Evolutionary conservation across 495 filamentous ascomycete species (phyloP), one percentile per base, ranked within the genome.

Genomic region (Pyronema omphalodes): DNA sequence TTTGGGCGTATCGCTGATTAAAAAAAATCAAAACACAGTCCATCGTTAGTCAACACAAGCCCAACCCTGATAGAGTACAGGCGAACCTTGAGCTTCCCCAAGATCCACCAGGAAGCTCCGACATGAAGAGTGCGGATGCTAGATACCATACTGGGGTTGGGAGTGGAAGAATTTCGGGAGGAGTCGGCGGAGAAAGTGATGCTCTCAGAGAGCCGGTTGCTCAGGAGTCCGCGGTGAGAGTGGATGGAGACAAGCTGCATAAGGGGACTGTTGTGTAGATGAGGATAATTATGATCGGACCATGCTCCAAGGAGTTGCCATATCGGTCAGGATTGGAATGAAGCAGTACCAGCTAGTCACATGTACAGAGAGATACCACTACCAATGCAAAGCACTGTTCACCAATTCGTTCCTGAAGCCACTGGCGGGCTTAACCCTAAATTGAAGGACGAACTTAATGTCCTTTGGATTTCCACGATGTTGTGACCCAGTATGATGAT

Each of bases 61-160:
- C 12, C 37, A 43, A 36, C 37, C 41, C 50, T 57, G 71, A 74
- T 3, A 66, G 77, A 55, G 67, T 67, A 58, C 70, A 76, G 64
- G 60, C 73, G 63, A 79, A 79, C 63, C 73, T 83, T 17, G 78
- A 78, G 33, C 69, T 84, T 36, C 80, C 80, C 17, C 75, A 83
- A 0, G 67, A 83, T 34, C 79, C 78, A 1, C 80, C 79, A 0
- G 65, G 71, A 37, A 77, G 74, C 29, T 33, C 33, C 0, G 79
- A 83, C 67, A 83, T 73, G 73, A 75, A 80, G 62, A 78, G 75
- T 9, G 61, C 64, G 52, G 77, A 82, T 53, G 67, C 68, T 55
- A 66, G 71, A 44, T 76, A 66, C 14, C 74, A 78, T 59, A 78
- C 77, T 53, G 75, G 80, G 35, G 29, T 52, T 8, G 57, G 53